These are phyloP conservation scores for Candida sithepensis DNA, from an alignment of 805 yeast genomes.

Conservation along the genomic window DNA sequence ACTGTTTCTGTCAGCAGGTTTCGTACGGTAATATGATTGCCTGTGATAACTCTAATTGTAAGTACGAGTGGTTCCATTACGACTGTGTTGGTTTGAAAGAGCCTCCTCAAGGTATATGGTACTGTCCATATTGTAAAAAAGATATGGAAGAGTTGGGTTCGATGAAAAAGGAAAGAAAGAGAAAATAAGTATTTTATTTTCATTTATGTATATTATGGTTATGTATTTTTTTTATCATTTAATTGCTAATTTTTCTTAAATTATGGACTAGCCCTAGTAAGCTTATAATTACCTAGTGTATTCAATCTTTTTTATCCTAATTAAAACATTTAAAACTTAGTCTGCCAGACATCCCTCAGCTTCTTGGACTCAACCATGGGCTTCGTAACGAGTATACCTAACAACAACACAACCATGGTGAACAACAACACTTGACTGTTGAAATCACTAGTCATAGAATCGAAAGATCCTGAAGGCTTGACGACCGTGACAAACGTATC, in stretches of 20 bases:
- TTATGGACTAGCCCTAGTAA: no score
- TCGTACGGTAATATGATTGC: slow-evolving; percentile 74
- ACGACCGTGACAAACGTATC: slow-evolving; percentile 76
- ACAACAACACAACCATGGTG: slow-evolving; percentile 53
- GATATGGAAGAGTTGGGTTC: slow-evolving; percentile 23
- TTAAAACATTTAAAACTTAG: slow-evolving; percentile 8
- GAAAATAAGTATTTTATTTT: slow-evolving; percentile 8
- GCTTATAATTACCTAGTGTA: no score
- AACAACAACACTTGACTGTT: slow-evolving; percentile 58
- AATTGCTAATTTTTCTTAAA: neutral
- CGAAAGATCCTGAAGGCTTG: slow-evolving; percentile 83
- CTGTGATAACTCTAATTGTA: slow-evolving; percentile 58
- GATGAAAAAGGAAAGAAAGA: slow-evolving; percentile 25
- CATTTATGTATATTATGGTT: neutral
- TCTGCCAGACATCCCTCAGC: slow-evolving; percentile 49
- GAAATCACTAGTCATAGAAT: slow-evolving; percentile 63
- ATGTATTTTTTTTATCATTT: neutral
- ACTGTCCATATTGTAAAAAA: slow-evolving; percentile 79
- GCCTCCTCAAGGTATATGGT: slow-evolving; percentile 96
- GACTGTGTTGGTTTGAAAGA: slow-evolving; percentile 86
- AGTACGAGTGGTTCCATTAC: slow-evolving; percentile 63
- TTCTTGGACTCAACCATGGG: slow-evolving; percentile 57
- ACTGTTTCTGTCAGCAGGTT: slow-evolving; percentile 91
- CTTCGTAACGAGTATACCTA: slow-evolving; percentile 43
- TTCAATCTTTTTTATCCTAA: neutral